phyloP scores from a whole-genome alignment of 345 rosid genomes.

The Anastatica hierochuntica region DNA sequence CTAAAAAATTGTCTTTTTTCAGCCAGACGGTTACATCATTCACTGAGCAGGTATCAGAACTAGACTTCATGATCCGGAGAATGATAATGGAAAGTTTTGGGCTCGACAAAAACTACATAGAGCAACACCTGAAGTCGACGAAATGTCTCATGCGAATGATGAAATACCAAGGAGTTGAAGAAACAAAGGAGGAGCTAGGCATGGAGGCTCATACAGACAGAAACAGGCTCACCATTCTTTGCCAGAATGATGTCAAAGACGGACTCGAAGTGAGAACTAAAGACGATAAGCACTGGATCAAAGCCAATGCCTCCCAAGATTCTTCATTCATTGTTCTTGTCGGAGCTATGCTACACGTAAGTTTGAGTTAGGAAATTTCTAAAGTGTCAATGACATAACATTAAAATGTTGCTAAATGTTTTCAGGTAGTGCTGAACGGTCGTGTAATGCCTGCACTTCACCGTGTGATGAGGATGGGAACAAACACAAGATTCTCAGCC shows the following conservation, averaged over 20 bases:
- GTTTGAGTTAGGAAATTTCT: too few species aligned
- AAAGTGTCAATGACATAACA: too few species aligned
- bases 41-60: constrained; percentile 20
- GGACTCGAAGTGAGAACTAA: constrained; percentile 35
- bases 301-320: too few species aligned
- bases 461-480: constrained; percentile 31
- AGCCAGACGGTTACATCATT: constrained; percentile 25
- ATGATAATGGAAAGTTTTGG: constrained; percentile 56
- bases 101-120: constrained; percentile 20
- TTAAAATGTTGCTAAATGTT: too few species aligned
- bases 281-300: constrained; percentile 33
- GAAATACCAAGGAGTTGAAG: constrained; percentile 29
- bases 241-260: constrained; percentile 35
- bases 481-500: constrained; percentile 21
- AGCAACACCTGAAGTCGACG: constrained; percentile 24
- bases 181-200: constrained; percentile 23
- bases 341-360: too few species aligned
- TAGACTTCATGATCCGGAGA: constrained; percentile 32
- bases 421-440: constrained; percentile 28
- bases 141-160: constrained; percentile 32
- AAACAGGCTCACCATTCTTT: constrained; percentile 40
- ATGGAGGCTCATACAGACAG: constrained; percentile 40
- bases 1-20: not conserved
- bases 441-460: constrained; percentile 18
- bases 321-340: too few species aligned